A percentile compares a stretch with the other conserved stretches of the same genome.
phyloP scores from a whole-genome alignment of 2,329 filamentous ascomycete genomes.

The Colletotrichum phormii region DNA sequence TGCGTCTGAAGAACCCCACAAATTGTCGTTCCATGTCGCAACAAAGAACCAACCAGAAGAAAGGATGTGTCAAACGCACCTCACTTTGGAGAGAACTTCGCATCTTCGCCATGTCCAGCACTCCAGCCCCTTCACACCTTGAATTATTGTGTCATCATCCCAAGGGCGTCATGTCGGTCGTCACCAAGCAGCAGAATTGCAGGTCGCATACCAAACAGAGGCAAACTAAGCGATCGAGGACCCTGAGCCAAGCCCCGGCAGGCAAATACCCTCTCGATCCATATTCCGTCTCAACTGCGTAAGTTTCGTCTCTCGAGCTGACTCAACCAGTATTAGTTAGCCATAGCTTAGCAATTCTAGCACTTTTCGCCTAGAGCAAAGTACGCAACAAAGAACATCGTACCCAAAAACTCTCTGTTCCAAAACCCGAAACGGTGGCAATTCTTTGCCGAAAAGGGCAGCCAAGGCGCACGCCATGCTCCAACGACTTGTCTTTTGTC shows the following conservation, averaged over 20 bases:
- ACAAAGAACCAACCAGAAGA: constrained; percentile 1
- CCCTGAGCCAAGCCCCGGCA: background rate
- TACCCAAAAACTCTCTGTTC: background rate
- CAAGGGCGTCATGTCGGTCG: constrained; percentile 1
- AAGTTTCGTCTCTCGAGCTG: background rate
- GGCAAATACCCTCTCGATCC: background rate
- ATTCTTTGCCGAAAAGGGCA: constrained; percentile 24
- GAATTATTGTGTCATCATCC: background rate
- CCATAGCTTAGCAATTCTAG: background rate
- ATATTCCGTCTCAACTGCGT: background rate
- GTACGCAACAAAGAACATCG: background rate
- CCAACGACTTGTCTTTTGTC: background rate
- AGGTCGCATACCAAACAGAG: background rate
- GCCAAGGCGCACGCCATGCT: constrained; percentile 33
- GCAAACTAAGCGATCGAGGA: background rate
- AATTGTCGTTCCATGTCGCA: background rate
- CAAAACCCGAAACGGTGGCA: background rate
- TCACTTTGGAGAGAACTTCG: background rate
- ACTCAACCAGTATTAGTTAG: background rate
- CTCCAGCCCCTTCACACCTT: background rate
- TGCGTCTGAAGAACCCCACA: background rate
- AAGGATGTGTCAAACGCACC: background rate
- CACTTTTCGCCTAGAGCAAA: background rate
- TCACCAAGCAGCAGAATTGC: background rate
- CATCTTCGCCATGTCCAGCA: too few species aligned